phyloP scores from a whole-genome alignment of 2,329 filamentous ascomycete genomes.

The Gyromitra esculenta region DNA sequence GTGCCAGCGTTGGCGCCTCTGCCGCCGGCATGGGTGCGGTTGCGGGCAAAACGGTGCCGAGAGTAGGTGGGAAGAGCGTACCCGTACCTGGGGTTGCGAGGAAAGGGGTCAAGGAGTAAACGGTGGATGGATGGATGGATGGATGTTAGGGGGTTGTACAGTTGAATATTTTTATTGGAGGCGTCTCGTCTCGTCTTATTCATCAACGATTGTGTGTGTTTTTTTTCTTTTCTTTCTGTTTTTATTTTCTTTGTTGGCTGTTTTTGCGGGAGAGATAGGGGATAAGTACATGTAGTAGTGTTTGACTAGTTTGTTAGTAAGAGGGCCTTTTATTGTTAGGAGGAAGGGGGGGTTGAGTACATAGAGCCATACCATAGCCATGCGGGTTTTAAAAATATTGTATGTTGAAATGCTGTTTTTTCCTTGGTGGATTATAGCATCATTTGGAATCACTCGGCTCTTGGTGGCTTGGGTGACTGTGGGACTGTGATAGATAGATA shows the following conservation, averaged over 20 bases:
- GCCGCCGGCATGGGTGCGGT: conserved; percentile 1
- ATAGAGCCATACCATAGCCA: conserved; percentile 32
- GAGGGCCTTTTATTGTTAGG: neutral
- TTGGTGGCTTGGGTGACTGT: neutral
- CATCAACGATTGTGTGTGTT: too few relatives aligned
- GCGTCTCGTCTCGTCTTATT: neutral
- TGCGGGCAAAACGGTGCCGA: conserved; percentile 34
- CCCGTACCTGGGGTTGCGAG: conserved; percentile 26
- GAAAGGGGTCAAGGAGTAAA: conserved; percentile 45
- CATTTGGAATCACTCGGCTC: neutral
- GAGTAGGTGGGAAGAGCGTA: conserved; percentile 30
- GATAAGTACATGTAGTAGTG: neutral
- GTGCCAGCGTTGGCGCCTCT: neutral
- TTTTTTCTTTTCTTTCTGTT: too few relatives aligned
- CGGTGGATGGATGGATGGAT: neutral
- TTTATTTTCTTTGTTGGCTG: neutral
- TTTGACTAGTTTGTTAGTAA: neutral
- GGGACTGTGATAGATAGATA: too few relatives aligned
- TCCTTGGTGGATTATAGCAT: neutral
- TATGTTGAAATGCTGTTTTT: neutral
- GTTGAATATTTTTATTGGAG: neutral
- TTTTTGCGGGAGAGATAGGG: neutral
- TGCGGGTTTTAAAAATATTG: neutral
- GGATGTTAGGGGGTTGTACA: conserved; percentile 1
- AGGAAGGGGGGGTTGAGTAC: neutral